Evolutionary conservation across 169 alveolate species (phyloP), one percentile per base, ranked within the genome.

Genomic region (Ichthyophthirius multifiliis): DNA sequence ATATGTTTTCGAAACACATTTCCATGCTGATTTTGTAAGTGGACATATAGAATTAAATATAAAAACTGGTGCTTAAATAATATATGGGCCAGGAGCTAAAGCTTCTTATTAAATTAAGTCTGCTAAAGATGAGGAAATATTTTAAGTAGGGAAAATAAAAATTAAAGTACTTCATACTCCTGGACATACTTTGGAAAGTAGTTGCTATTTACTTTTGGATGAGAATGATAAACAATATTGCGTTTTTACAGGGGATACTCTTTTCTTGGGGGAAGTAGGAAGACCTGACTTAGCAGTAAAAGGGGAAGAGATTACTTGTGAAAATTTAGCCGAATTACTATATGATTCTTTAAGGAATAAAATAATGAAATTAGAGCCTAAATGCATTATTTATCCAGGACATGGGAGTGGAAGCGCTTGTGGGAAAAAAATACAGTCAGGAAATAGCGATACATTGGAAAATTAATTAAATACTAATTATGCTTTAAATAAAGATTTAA

Each of bases 361-460:
- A 47, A 48, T 83, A 12, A 76, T 75, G 82, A 65, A 43, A 4
- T 39, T 76, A 15, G 55, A 47, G 20, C 75, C 75, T 37, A 76
- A 75, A 20, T 71, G 64, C 23, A 65, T 83, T 15, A 79, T 83
- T 13, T 83, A 76, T 71, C 89, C 89, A 10, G 89, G 89, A 18
- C 89, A 83, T 44, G 89, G 89, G 23, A 81, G 85, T 15, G 89
- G 89, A 1, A 48, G 80, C 18, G 46, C 89, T 62, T 83, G 89
- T 27, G 89, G 88, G 0, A 83, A 83, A 32, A 65, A 76, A 7
- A 83, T 83, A 74, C 67, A 65, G 3, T 48, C 62, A 20, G 88
- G 88, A 34, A 74, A 46, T n/a, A 20, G 4, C 65, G 76, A 79
- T 45, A 74, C 88, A 20, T 32, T 83, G n/a, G 88, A 80, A 75